Conservation (phyloP, 345 rosid genomes). For the Euclidium syriacum region DNA sequence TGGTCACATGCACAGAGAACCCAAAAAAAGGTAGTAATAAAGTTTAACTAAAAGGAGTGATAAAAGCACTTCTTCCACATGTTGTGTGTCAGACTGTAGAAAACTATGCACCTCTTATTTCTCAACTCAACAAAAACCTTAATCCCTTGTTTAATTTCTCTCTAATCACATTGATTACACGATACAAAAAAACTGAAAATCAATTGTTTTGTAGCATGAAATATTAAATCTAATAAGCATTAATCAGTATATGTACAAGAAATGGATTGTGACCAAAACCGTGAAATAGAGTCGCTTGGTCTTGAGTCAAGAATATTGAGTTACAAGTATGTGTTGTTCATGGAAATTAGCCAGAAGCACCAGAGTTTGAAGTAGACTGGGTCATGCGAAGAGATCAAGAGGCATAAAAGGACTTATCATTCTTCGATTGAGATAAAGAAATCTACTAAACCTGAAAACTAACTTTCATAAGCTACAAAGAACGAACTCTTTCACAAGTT, state of each 20-base stretch:
- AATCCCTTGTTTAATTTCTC: neutral
- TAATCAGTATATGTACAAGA: conserved; percentile 15
- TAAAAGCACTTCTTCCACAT: conserved; percentile 21
- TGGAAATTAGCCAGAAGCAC: neutral
- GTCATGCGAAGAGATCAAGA: neutral
- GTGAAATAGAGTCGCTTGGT: neutral
- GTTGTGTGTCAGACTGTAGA: conserved; percentile 28
- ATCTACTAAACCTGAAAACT: conserved; percentile 1
- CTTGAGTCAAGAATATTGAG: neutral
- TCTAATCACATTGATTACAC: neutral
- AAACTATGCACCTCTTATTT: conserved; percentile 15
- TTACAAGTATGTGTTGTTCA: neutral
- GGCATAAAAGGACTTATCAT: neutral
- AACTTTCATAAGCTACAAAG: neutral
- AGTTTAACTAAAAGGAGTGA: conserved; percentile 10
- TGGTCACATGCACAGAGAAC: conserved; percentile 30
- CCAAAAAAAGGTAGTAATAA: conserved; percentile 11
- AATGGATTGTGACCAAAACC: conserved; percentile 10
- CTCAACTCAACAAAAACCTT: neutral
- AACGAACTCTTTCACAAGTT: neutral
- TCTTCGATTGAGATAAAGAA: neutral
- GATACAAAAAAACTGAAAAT: neutral
- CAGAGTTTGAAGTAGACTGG: neutral
- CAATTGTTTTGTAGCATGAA: neutral
- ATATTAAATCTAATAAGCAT: neutral